phyloP scores from a whole-genome alignment of 495 filamentous ascomycete genomes.

The Xylaria intraflava region DNA sequence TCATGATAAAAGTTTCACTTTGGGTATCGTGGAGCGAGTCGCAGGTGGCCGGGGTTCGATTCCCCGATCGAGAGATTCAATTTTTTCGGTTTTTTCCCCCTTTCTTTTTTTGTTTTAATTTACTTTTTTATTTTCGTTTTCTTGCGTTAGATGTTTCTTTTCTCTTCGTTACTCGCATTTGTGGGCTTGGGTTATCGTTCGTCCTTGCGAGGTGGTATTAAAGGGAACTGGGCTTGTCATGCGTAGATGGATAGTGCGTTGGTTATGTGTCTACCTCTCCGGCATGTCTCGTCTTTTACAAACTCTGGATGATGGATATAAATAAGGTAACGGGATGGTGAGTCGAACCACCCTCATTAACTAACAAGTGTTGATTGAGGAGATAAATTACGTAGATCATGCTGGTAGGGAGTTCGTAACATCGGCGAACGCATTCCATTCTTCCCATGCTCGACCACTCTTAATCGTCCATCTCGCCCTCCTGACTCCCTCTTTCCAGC shows the following conservation, averaged over 20 bases:
- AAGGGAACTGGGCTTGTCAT: no score
- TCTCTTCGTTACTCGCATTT: not conserved
- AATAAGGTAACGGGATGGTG: no score
- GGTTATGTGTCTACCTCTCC: no score
- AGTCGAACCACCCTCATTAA: no score
- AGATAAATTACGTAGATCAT: not conserved
- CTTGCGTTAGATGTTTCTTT: not conserved
- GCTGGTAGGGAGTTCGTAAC: slow-evolving; percentile 34
- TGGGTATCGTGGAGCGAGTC: not conserved
- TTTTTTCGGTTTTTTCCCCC: no score
- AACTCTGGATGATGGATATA: no score
- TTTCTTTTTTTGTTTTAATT: no score
- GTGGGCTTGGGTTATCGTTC: no score
- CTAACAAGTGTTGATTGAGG: no score
- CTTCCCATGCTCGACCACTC: slow-evolving; percentile 71
- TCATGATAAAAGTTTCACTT: not conserved
- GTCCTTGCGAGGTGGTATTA: no score
- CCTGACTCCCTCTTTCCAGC: slow-evolving; percentile 90
- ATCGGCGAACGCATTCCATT: slow-evolving; percentile 64
- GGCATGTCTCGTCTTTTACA: no score
- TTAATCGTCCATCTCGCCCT: slow-evolving; percentile 75
- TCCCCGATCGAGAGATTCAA: slow-evolving; percentile 32
- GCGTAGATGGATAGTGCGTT: no score
- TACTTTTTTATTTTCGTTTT: not conserved
- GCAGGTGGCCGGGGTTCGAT: slow-evolving; percentile 39